These are phyloP conservation scores for Yarrowia hollandica DNA, from an alignment of 805 yeast genomes.

Conservation along the genomic window DNA sequence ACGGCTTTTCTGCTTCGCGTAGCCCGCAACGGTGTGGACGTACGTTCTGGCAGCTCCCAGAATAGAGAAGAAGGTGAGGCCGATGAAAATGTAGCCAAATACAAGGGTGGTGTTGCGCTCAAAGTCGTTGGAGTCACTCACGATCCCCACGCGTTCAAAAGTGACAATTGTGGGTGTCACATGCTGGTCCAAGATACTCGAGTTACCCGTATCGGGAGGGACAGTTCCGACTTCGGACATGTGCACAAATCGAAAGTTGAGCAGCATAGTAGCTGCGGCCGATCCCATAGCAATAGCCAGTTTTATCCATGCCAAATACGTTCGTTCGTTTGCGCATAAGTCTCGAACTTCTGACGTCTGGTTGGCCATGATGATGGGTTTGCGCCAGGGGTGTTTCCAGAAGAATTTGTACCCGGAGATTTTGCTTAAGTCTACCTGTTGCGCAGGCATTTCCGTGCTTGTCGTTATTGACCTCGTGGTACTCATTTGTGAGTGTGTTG, in stretches of 20 bases:
- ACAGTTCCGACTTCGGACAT: not conserved
- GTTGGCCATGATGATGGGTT: slow-evolving; percentile 26
- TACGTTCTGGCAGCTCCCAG: slow-evolving; percentile 9
- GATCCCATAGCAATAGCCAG: slow-evolving; percentile 6
- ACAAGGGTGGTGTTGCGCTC: slow-evolving; percentile 20
- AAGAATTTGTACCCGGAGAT: slow-evolving; percentile 2
- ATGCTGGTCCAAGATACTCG: not conserved
- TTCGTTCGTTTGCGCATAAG: slow-evolving; percentile 25
- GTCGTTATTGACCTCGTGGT: slow-evolving; percentile 2
- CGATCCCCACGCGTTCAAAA: not conserved
- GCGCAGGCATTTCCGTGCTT: slow-evolving; percentile 5
- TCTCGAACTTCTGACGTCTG: slow-evolving; percentile 26
- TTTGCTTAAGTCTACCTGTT: not conserved
- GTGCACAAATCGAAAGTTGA: slow-evolving; percentile 19
- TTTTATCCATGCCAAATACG: slow-evolving; percentile 22
- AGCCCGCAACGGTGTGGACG: slow-evolving; percentile 13
- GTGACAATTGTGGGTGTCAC: not conserved
- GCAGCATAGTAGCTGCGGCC: slow-evolving; percentile 6
- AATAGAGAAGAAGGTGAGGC: not conserved
- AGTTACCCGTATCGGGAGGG: not conserved
- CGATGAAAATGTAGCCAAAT: slow-evolving; percentile 17
- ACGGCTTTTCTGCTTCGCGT: slow-evolving; percentile 13
- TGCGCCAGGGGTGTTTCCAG: slow-evolving; percentile 15
- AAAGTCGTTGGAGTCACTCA: not conserved
- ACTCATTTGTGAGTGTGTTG: too few relatives aligned